Percentiles rank a stretch among this genome's conserved stretches.
Evolutionary conservation across 257 asterid species (phyloP).

Genomic region (Knoxia roxburghii): DNA sequence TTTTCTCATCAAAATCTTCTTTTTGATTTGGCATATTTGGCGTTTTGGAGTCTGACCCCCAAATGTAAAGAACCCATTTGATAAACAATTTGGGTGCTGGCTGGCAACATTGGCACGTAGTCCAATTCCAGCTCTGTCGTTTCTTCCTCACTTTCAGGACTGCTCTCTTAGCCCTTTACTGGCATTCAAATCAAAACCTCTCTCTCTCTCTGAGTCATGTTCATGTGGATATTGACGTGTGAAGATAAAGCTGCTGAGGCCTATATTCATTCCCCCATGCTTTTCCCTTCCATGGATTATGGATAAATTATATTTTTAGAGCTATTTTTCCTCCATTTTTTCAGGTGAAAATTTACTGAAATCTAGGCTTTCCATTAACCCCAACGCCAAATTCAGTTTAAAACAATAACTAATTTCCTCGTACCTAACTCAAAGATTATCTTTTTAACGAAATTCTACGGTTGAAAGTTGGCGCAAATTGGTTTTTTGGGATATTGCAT

Average conservation of each 20-base stretch:
- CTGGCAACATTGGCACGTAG: slow-evolving; percentile 42
- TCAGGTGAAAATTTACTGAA: too few relatives aligned
- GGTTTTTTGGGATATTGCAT: too few relatives aligned
- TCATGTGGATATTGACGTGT: slow-evolving; percentile 36
- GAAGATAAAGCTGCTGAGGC: slow-evolving; percentile 38
- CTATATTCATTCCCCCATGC: slow-evolving; percentile 18
- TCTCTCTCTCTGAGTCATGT: slow-evolving; percentile 32
- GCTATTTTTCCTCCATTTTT: too few relatives aligned
- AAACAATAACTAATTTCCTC: too few relatives aligned
- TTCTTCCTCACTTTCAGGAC: slow-evolving; percentile 30
- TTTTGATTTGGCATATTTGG: neutral
- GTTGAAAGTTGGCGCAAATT: too few relatives aligned
- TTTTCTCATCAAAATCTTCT: too few relatives aligned
- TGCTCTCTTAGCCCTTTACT: slow-evolving; percentile 18
- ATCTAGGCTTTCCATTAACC: too few relatives aligned
- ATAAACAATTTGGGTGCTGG: slow-evolving; percentile 23
- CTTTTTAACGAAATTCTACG: too few relatives aligned
- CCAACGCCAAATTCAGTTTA: too few relatives aligned
- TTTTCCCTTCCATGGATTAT: neutral
- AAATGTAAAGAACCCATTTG: slow-evolving; percentile 28
- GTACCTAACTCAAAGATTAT: too few relatives aligned
- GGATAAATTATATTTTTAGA: neutral
- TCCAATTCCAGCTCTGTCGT: slow-evolving; percentile 24
- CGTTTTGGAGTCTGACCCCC: slow-evolving; percentile 22
- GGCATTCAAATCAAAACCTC: neutral